Evolutionary conservation across 371 early-diverging fungal genomes (phyloP).

Genomic region (Saksenaea vasiformis): DNA sequence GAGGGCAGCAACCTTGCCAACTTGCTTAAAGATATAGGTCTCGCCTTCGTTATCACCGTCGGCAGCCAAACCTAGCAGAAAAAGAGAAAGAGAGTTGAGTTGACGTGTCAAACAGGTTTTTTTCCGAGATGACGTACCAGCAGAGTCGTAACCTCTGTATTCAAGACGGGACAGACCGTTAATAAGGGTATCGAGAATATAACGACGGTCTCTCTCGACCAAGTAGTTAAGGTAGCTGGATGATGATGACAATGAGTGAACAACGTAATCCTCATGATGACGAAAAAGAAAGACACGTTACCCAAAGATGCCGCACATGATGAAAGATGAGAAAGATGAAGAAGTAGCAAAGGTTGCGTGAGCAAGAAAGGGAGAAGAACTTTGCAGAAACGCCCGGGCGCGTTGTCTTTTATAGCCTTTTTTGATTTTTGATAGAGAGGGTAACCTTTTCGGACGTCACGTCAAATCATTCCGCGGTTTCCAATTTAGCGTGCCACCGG

Average conservation of each 20-base stretch:
- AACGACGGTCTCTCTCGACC: slow-evolving; percentile 77
- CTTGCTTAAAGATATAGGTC: slow-evolving; percentile 83
- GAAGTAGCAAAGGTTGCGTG: slow-evolving; percentile 1
- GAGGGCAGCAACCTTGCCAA: slow-evolving; percentile 94
- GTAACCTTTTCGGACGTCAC: slow-evolving; percentile 2
- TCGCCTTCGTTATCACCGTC: slow-evolving; percentile 79
- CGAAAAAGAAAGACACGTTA: slow-evolving; percentile 5
- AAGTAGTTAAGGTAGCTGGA: slow-evolving; percentile 81
- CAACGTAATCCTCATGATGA: neutral
- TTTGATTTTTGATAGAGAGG: neutral
- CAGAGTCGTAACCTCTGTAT: slow-evolving; percentile 98
- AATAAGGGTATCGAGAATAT: slow-evolving; percentile 85
- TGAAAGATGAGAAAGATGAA: slow-evolving; percentile 11
- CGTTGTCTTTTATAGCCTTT: slow-evolving; percentile 6
- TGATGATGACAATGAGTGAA: neutral
- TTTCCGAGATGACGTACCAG: slow-evolving; percentile 59
- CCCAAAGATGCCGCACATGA: slow-evolving; percentile 98
- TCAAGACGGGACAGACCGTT: slow-evolving; percentile 95
- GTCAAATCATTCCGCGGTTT: slow-evolving; percentile 4
- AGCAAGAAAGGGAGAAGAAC: slow-evolving; percentile 12
- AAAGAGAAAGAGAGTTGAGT: neutral
- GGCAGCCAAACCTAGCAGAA: slow-evolving; percentile 74
- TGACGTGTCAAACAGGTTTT: neutral
- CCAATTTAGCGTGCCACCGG: neutral
- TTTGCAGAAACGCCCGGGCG: slow-evolving; percentile 3